Evolutionary conservation across 192 early-diverging fungal species (phyloP).

Genomic region (Dissophora globulifera): DNA sequence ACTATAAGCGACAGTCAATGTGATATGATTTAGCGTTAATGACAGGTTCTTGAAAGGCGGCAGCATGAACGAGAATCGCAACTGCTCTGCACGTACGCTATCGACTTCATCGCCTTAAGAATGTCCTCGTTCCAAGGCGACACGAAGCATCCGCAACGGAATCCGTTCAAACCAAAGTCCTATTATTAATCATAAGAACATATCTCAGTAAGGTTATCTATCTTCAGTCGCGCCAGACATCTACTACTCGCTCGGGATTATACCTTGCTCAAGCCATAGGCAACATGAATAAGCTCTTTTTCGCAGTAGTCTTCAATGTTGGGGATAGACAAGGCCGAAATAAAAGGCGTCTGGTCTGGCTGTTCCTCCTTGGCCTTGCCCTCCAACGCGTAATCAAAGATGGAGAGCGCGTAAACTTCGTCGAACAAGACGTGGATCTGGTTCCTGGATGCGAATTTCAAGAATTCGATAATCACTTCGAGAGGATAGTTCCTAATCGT

Average conservation of each 20-base stretch:
- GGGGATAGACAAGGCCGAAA: slow-evolving; percentile 66
- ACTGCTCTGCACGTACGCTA: slow-evolving; percentile 50
- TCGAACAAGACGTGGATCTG: slow-evolving; percentile 77
- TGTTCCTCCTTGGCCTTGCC: slow-evolving; percentile 34
- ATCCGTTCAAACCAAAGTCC: slow-evolving; percentile 80
- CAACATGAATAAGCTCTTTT: slow-evolving; percentile 69
- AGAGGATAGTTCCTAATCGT: slow-evolving; percentile 64
- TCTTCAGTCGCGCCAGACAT: too few relatives aligned
- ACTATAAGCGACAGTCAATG: slow-evolving; percentile 34
- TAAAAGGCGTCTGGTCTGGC: slow-evolving; percentile 61
- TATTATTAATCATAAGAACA: neutral
- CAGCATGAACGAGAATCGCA: neutral
- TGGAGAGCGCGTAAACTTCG: slow-evolving; percentile 83
- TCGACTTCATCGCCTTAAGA: slow-evolving; percentile 39
- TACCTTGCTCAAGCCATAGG: slow-evolving; percentile 82
- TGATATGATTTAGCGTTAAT: too few relatives aligned
- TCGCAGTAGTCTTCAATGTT: slow-evolving; percentile 71
- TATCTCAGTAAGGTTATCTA: too few relatives aligned
- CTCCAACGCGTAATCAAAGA: slow-evolving; percentile 57
- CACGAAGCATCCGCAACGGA: slow-evolving; percentile 72
- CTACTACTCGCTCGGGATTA: too few relatives aligned
- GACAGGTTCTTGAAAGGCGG: neutral
- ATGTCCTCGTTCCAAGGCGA: slow-evolving; percentile 70
- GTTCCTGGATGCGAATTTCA: slow-evolving; percentile 72
- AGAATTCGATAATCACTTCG: slow-evolving; percentile 60